Evolutionary conservation across 768 basidiomycete genomes (phyloP).

Genomic region (Boletales sp.): DNA sequence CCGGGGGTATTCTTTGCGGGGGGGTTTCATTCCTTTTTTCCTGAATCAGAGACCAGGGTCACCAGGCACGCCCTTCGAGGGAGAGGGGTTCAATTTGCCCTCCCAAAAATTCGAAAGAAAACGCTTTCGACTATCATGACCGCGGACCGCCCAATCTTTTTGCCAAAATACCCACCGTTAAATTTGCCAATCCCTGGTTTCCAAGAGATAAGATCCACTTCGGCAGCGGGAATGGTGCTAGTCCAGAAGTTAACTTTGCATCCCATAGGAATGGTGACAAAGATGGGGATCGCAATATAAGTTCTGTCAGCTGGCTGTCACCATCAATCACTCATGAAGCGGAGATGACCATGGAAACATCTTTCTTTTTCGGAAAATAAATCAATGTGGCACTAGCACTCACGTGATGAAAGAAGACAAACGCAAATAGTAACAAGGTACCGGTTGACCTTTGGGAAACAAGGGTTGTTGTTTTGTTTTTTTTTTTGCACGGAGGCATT

Average conservation of each 20-base stretch:
- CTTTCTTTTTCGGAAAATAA: neutral
- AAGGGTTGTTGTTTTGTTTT: neutral
- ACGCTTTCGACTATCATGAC: neutral
- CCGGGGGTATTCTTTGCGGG: neutral
- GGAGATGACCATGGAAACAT: constrained; percentile 25
- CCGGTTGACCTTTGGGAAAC: constrained; percentile 12
- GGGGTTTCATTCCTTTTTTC: neutral
- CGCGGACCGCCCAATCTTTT: constrained; percentile 40
- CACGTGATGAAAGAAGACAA: constrained; percentile 60
- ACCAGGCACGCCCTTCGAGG: neutral
- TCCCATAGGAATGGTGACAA: constrained; percentile 10
- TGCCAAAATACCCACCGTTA: constrained; percentile 34
- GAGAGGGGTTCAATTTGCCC: neutral
- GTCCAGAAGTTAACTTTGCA: constrained; percentile 25
- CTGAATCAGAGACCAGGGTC: too few relatives aligned
- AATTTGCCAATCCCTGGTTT: too few relatives aligned
- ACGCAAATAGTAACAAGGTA: constrained; percentile 38
- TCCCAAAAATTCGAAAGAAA: neutral
- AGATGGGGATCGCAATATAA: constrained; percentile 16
- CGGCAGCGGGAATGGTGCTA: constrained; percentile 31
- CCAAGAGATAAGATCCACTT: constrained; percentile 47
- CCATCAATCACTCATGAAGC: constrained; percentile 10
- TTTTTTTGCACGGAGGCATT: neutral
- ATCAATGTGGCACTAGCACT: constrained; percentile 20
- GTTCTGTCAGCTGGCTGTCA: constrained; percentile 11